Conservation (phyloP, 2,329 filamentous ascomycete genomes). For the Dothideomycetes sp. region DNA sequence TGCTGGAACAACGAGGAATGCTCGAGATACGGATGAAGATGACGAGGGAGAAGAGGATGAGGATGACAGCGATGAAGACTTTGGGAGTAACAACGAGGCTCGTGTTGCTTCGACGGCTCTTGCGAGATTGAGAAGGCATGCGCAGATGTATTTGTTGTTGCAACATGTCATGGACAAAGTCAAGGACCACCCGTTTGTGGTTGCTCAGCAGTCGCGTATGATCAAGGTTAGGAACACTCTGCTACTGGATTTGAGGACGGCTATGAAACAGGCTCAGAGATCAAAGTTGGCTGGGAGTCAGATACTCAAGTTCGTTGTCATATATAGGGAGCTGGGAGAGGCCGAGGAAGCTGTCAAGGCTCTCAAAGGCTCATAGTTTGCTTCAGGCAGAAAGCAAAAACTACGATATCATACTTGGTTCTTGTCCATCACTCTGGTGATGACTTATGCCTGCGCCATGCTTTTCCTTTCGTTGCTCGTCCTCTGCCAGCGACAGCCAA, state of each 20-base stretch:
- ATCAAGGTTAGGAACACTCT: slow-evolving; percentile 52
- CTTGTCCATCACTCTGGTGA: too few species aligned
- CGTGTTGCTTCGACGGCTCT: slow-evolving; percentile 19
- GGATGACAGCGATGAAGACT: slow-evolving; percentile 27
- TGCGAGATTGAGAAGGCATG: slow-evolving; percentile 45
- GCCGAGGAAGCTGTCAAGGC: slow-evolving; percentile 50
- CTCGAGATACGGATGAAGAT: slow-evolving; percentile 17
- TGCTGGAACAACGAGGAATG: slow-evolving; percentile 20
- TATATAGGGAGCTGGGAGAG: slow-evolving; percentile 55
- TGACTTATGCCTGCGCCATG: too few species aligned
- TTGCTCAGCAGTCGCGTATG: slow-evolving; percentile 47
- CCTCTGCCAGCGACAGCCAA: too few species aligned
- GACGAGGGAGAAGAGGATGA: slow-evolving; percentile 25
- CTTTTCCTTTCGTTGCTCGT: too few species aligned
- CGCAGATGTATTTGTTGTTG: slow-evolving; percentile 50
- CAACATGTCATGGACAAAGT: slow-evolving; percentile 42
- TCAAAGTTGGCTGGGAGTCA: slow-evolving; percentile 31
- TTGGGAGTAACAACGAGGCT: slow-evolving; percentile 26
- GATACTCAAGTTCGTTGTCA: slow-evolving; percentile 47
- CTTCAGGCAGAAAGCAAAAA: too few species aligned
- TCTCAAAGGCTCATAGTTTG: slow-evolving; percentile 38
- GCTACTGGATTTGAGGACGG: slow-evolving; percentile 55
- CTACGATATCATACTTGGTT: too few species aligned
- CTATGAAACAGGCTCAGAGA: slow-evolving; percentile 48
- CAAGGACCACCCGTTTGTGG: slow-evolving; percentile 53